Evolutionary conservation across 208 protist species (phyloP).

Genomic region (Naegleria fowleri): DNA sequence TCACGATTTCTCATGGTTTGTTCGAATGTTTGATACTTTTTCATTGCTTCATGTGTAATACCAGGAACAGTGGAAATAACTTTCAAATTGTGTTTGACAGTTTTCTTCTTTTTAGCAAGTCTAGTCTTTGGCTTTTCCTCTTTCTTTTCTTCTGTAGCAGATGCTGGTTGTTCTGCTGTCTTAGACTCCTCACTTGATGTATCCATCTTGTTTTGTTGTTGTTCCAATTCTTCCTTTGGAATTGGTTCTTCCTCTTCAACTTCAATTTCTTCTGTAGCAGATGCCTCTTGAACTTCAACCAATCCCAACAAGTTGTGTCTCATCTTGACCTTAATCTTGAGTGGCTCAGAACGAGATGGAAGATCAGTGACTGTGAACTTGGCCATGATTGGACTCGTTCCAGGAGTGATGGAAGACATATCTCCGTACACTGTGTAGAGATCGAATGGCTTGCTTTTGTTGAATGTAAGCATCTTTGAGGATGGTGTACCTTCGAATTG

Average conservation of each 20-base stretch:
- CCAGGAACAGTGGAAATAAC: slow-evolving; percentile 45
- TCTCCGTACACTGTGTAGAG: slow-evolving; percentile 71
- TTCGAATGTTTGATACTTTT: slow-evolving; percentile 61
- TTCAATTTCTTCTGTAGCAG: slow-evolving; percentile 65
- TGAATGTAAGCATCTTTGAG: slow-evolving; percentile 65
- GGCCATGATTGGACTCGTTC: not conserved
- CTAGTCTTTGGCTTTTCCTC: slow-evolving; percentile 33
- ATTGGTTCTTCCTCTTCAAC: slow-evolving; percentile 49
- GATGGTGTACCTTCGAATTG: not conserved
- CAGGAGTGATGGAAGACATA: slow-evolving; percentile 48
- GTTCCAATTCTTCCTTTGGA: slow-evolving; percentile 31
- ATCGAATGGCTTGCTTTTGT: slow-evolving; percentile 56
- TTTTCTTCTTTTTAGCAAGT: slow-evolving; percentile 49
- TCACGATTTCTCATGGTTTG: slow-evolving; percentile 67
- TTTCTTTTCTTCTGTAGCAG: slow-evolving; percentile 30
- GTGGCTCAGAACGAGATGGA: slow-evolving; percentile 48
- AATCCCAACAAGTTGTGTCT: slow-evolving; percentile 60
- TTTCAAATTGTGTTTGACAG: slow-evolving; percentile 44
- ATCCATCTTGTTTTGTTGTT: slow-evolving; percentile 40
- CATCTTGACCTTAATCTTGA: slow-evolving; percentile 53
- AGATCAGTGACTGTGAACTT: slow-evolving; percentile 33
- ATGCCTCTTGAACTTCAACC: slow-evolving; percentile 57
- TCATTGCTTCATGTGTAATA: slow-evolving; percentile 28
- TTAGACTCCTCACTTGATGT: slow-evolving; percentile 40
- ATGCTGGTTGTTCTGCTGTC: slow-evolving; percentile 42